Conservation (phyloP, 164 flowering plant species). For the Liquidambar formosana region DNA sequence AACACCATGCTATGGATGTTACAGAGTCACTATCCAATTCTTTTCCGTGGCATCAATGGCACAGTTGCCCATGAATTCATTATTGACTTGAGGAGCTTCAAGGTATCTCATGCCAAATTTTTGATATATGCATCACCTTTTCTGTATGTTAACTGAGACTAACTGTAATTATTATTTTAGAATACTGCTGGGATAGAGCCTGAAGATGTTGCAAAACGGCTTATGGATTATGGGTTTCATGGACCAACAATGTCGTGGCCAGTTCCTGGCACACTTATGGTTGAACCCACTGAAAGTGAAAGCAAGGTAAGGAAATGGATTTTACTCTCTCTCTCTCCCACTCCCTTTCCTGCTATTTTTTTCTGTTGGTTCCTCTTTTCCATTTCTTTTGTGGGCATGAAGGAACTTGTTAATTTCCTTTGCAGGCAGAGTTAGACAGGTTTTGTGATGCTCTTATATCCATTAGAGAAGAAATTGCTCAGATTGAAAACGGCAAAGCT, state of each 20-base stretch:
- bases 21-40: slow-evolving; percentile 87
- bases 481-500: slow-evolving; percentile 86
- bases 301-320: slow-evolving; percentile 65
- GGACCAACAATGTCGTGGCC: slow-evolving; percentile 99
- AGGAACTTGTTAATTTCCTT: neutral
- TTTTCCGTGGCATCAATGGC: slow-evolving; percentile 99
- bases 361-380: neutral
- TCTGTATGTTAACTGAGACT: neutral
- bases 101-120: slow-evolving; percentile 46
- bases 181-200: slow-evolving; percentile 93
- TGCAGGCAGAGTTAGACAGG: slow-evolving; percentile 97
- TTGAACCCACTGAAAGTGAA: slow-evolving; percentile 99
- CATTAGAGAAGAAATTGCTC: slow-evolving; percentile 88
- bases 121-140: neutral
- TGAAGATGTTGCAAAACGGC: slow-evolving; percentile 98
- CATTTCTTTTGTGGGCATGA: neutral
- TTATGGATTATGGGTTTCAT: slow-evolving; percentile 97
- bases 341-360: neutral
- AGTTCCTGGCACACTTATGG: slow-evolving; percentile 98
- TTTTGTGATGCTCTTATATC: slow-evolving; percentile 95
- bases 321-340: neutral
- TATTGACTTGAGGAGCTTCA: slow-evolving; percentile 87
- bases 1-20: slow-evolving; percentile 5
- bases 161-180: slow-evolving; percentile 33
- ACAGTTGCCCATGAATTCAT: slow-evolving; percentile 97